Percentiles rank a stretch among this genome's conserved stretches.
Evolutionary conservation across 2,329 filamentous ascomycete species (phyloP).

Genomic region (Colletotrichum tofieldiae): DNA sequence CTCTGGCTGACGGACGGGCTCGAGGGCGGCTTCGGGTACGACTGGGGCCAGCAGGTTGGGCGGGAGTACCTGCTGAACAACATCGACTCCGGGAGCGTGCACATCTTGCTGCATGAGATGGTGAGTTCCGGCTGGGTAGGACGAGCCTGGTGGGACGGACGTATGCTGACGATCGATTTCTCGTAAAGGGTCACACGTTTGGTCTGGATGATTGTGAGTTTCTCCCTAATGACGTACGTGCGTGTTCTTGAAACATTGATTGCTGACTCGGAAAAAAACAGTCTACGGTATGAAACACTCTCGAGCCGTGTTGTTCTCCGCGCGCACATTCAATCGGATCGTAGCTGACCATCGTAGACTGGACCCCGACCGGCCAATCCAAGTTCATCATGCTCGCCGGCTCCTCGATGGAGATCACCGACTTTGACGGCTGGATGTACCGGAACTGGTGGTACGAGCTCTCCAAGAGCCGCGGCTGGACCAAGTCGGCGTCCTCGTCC

Average conservation of each 20-base stretch:
- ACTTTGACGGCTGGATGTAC: slow-evolving; percentile 66
- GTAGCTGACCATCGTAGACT: slow-evolving; percentile 54
- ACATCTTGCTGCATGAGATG: slow-evolving; percentile 64
- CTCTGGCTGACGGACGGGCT: slow-evolving; percentile 64
- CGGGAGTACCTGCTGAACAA: slow-evolving; percentile 59
- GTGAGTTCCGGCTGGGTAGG: neutral
- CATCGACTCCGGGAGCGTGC: slow-evolving; percentile 55
- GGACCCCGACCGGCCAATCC: slow-evolving; percentile 57
- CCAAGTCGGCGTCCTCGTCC: neutral
- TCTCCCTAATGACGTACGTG: neutral
- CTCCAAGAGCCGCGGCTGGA: slow-evolving; percentile 49
- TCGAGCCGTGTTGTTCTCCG: neutral
- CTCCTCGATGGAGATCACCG: slow-evolving; percentile 57
- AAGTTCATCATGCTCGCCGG: slow-evolving; percentile 64
- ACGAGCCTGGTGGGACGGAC: no score
- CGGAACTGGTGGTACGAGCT: slow-evolving; percentile 62
- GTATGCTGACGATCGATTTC: neutral
- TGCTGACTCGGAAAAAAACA: neutral
- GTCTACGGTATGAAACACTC: neutral
- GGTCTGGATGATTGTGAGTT: slow-evolving; percentile 55
- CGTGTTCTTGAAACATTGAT: neutral
- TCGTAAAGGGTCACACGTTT: slow-evolving; percentile 55
- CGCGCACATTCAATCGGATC: neutral
- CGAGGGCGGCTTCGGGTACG: slow-evolving; percentile 60
- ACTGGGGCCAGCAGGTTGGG: slow-evolving; percentile 62